phyloP scores from a whole-genome alignment of 805 yeast species.

The Blastobotrys americana region DNA sequence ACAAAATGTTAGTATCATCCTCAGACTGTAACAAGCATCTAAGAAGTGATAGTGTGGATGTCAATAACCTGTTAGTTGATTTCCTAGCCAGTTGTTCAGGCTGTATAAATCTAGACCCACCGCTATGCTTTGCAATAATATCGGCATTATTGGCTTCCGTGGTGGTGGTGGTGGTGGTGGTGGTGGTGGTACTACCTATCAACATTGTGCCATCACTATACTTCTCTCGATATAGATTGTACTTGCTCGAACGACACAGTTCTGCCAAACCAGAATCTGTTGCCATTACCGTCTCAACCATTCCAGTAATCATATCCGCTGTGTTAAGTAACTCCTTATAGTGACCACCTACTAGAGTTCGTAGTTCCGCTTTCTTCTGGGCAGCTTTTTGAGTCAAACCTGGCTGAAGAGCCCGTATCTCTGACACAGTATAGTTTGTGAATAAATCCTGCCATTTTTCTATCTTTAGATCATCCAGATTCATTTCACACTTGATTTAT shows the following conservation, averaged over 20 bases:
- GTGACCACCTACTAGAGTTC: constrained; percentile 20
- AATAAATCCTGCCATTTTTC: constrained; percentile 19
- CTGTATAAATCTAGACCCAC: neutral
- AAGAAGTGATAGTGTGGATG: neutral
- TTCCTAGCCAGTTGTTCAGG: neutral
- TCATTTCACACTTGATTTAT: too few species aligned
- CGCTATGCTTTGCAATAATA: neutral
- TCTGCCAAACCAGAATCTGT: constrained; percentile 12
- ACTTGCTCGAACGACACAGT: constrained; percentile 8
- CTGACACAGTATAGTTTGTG: constrained; percentile 13
- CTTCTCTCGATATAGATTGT: constrained; percentile 4
- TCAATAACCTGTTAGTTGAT: neutral
- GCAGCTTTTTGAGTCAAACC: constrained; percentile 10
- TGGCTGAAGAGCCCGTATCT: constrained; percentile 14
- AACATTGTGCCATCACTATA: too few species aligned
- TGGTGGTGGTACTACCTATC: too few species aligned
- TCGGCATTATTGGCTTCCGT: constrained; percentile 9
- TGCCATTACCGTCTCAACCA: constrained; percentile 11
- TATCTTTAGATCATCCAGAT: too few species aligned
- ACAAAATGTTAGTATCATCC: neutral
- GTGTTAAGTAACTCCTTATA: constrained; percentile 20
- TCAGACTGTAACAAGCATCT: neutral
- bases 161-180: neutral
- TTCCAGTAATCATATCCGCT: constrained; percentile 18
- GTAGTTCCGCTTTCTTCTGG: constrained; percentile 16